Conservation (phyloP, 345 rosid genomes). For the Lumnitzera racemosa region DNA sequence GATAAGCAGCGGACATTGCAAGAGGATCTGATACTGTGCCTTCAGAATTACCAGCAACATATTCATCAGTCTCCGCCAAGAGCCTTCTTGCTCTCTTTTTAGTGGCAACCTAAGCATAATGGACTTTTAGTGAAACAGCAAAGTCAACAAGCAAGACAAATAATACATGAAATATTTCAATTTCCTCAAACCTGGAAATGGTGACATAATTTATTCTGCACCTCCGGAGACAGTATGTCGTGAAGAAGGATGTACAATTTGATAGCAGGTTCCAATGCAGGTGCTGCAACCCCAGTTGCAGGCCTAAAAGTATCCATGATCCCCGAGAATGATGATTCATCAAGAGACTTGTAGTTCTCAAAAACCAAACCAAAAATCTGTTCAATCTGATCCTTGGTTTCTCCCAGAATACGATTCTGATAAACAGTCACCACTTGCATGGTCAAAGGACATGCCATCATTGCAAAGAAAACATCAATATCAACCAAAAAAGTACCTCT, state of each 20-base stretch:
- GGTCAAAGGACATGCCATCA: not conserved
- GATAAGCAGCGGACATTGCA: slow-evolving; percentile 78
- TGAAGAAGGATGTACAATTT: slow-evolving; percentile 85
- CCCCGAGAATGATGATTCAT: slow-evolving; percentile 75
- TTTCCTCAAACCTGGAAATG: slow-evolving; percentile 69
- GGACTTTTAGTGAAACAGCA: not conserved
- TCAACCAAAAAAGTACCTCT: slow-evolving; percentile 45
- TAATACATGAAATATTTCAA: slow-evolving; percentile 2
- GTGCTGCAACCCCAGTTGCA: slow-evolving; percentile 78
- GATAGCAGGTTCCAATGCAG: slow-evolving; percentile 85
- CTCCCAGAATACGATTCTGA: slow-evolving; percentile 90
- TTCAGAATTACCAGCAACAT: slow-evolving; percentile 50
- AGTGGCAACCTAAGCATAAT: slow-evolving; percentile 57
- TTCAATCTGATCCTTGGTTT: slow-evolving; percentile 92
- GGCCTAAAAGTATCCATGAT: slow-evolving; percentile 60
- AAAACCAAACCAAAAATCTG: slow-evolving; percentile 80
- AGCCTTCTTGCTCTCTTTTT: slow-evolving; percentile 83
- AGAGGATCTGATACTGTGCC: slow-evolving; percentile 50
- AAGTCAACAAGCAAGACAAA: not conserved
- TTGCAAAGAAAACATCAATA: not conserved
- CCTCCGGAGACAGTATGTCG: slow-evolving; percentile 88
- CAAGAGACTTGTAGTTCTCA: slow-evolving; percentile 93
- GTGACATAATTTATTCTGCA: slow-evolving; percentile 71
- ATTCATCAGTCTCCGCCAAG: slow-evolving; percentile 90
- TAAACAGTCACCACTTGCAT: slow-evolving; percentile 12